phyloP scores from a whole-genome alignment of 495 filamentous ascomycete genomes.

The Neurospora sp. region DNA sequence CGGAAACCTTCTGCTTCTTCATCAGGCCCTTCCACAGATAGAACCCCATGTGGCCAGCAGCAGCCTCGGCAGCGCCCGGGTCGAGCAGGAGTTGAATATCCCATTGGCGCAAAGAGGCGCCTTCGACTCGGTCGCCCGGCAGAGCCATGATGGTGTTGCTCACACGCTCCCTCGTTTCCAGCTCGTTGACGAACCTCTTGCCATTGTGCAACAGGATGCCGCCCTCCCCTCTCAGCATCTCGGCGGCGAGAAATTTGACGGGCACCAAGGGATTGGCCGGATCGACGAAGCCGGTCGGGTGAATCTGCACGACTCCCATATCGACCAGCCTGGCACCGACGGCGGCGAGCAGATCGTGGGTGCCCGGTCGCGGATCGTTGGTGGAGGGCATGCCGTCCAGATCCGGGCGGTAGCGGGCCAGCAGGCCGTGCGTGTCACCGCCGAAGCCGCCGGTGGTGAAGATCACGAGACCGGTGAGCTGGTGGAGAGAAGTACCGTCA shows the following conservation, averaged over 20 bases:
- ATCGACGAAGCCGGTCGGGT: conserved; percentile 67
- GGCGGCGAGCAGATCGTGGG: conserved; percentile 35
- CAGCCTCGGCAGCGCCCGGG: conserved; percentile 40
- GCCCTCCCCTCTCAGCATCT: conserved; percentile 48
- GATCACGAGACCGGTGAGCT: conserved; percentile 41
- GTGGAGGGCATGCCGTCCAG: conserved; percentile 47
- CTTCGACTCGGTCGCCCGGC: conserved; percentile 11
- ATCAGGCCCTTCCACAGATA: conserved; percentile 49
- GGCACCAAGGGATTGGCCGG: conserved; percentile 31
- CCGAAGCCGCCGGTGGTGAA: conserved; percentile 50
- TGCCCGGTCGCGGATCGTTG: conserved; percentile 43
- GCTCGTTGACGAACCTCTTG: conserved; percentile 46
- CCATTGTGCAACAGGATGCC: conserved; percentile 41
- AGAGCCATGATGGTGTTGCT: conserved; percentile 36
- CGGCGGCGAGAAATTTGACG: conserved; percentile 52
- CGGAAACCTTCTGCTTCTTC: conserved; percentile 37
- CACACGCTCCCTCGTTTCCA: conserved; percentile 43
- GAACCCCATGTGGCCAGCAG: conserved; percentile 45
- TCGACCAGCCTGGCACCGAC: conserved; percentile 44
- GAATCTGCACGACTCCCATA: conserved; percentile 44
- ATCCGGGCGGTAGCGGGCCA: conserved; percentile 45
- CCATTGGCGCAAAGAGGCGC: conserved; percentile 34
- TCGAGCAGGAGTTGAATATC: conserved; percentile 46
- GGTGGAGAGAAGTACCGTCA: background rate
- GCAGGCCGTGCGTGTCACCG: conserved; percentile 43